Conservation (phyloP, 345 rosid genomes). For the Erysimum cheiranthoides region DNA sequence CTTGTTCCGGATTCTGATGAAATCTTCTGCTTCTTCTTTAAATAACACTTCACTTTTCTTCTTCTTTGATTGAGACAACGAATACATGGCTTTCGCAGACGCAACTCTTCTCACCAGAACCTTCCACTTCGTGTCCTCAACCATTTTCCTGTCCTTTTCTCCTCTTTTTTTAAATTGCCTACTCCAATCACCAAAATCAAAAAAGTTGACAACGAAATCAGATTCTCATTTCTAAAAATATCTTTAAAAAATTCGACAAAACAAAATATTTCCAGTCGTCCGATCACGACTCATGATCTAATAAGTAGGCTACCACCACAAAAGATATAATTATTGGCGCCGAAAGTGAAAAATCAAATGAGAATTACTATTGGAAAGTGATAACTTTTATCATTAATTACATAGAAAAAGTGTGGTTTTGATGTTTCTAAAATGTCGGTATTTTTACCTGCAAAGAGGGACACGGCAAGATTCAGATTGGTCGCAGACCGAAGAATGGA, state of each 20-base stretch:
- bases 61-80: constrained; percentile 66
- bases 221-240: constrained; percentile 13
- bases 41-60: constrained; percentile 28
- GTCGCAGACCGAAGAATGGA: constrained; percentile 80
- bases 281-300: constrained; percentile 35
- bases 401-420: not conserved
- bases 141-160: constrained; percentile 56
- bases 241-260: not conserved
- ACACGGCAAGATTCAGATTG: constrained; percentile 70
- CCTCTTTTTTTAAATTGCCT: constrained; percentile 78
- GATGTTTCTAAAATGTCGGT: constrained; percentile 8
- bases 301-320: constrained; percentile 43
- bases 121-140: constrained; percentile 65
- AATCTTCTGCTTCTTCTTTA: constrained; percentile 40
- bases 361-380: not conserved
- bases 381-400: constrained; percentile 15
- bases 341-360: constrained; percentile 34
- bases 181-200: constrained; percentile 30
- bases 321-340: constrained; percentile 15
- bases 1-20: constrained; percentile 41
- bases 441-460: constrained; percentile 87
- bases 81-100: constrained; percentile 73
- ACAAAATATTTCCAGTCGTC: constrained; percentile 21
- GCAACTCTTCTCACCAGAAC: constrained; percentile 76
- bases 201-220: constrained; percentile 17